These are phyloP conservation scores for Peribolospora kevripleyi DNA, from an alignment of 768 basidiomycete species.

Conservation along the genomic window DNA sequence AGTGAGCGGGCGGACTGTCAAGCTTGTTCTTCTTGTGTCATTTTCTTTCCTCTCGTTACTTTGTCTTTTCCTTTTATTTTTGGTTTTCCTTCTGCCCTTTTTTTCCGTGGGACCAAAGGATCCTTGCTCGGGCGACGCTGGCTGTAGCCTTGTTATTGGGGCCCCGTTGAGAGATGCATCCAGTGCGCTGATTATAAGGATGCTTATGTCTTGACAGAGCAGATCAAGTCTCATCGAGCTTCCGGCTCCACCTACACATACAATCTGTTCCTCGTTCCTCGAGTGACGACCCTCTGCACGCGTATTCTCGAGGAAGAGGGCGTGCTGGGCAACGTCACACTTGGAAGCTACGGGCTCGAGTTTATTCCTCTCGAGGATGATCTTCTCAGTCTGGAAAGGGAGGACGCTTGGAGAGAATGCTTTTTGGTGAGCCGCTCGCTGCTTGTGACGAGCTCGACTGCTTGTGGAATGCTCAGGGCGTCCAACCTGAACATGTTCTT, in stretches of 20 bases:
- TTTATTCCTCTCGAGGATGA: conserved; percentile 86
- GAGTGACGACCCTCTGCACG: conserved; percentile 60
- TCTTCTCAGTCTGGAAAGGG: conserved; percentile 68
- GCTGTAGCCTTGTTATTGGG: background rate
- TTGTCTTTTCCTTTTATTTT: background rate
- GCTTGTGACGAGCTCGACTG: too few species aligned
- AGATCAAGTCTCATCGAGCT: conserved; percentile 57
- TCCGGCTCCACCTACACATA: conserved; percentile 46
- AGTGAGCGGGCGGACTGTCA: conserved; percentile 14
- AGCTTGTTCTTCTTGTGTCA: background rate
- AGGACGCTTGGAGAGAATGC: conserved; percentile 47
- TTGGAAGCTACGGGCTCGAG: conserved; percentile 70
- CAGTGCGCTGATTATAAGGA: background rate
- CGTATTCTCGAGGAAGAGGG: conserved; percentile 83
- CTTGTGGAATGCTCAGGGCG: too few species aligned
- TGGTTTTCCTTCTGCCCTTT: background rate
- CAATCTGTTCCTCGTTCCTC: conserved; percentile 65
- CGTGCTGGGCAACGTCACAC: conserved; percentile 79
- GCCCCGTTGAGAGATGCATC: background rate
- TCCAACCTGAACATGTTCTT: background rate
- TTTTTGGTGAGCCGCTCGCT: conserved; percentile 44
- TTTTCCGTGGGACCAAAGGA: background rate
- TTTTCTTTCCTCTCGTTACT: background rate
- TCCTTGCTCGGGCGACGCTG: background rate
- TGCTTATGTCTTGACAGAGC: conserved; percentile 35